Evolutionary conservation across 495 filamentous ascomycete species (phyloP), one percentile per base, ranked within the genome.

Genomic region (Poronia punctata): DNA sequence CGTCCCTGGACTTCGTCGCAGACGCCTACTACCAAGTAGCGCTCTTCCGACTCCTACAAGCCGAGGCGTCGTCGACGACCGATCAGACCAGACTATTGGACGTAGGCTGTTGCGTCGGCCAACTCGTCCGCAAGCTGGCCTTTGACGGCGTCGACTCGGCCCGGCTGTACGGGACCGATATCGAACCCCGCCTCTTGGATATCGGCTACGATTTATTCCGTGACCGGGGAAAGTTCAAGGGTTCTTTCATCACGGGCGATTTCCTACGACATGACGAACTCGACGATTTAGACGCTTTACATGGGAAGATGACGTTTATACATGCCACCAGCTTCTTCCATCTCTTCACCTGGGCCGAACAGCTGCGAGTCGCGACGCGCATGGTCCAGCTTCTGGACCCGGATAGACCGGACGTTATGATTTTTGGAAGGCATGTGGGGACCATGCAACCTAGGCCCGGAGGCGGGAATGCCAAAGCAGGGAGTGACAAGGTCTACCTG

Each of bases 61-160:
- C 42, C 26, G 36, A 38, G 24, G 54, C 39, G 45, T 68, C 7
- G 3, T 11, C 29, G 2, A 28, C n/a, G 12, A 18, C 12, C 6
- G 24, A 31, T 28, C 15, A 38, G 18, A 30, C 26, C 8, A 34
- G 42, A 3, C 40, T 64, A 5, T 49, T 64, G 20, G 75, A 79
- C 45, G 59, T 72, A 1, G 71, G 68, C 35, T 72, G 67, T 48
- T 70, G 68, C 41, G 59, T 74, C 19, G 68, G 62, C 24, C 68
- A 72, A 36, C 60, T 69, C n/a, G 45, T 73, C 7, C 66, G 71
- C 4, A 60, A 64, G 26, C 54, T 75, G 1, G 57, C 54, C 8
- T 52, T 56, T 19, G 59, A 70, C 35, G 70, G 67, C 24, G 71
- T 68, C 18, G 57, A 56, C 19, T 44, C 52, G 16, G 25, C 43